phyloP scores from a whole-genome alignment of 805 yeast genomes.

The Candida ipomoeae region DNA sequence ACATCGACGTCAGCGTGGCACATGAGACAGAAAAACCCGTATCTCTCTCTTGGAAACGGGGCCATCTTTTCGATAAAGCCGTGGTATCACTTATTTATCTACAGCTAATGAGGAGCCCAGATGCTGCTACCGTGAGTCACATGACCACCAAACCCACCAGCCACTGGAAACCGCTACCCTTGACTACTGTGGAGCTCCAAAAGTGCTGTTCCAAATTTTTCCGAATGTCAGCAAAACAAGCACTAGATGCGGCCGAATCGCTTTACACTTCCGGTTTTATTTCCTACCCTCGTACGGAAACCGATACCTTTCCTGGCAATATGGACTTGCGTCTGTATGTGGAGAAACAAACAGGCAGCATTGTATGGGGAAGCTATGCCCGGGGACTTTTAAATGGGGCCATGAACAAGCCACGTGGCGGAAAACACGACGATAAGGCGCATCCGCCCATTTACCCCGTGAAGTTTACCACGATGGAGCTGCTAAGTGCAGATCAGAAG shows the following conservation, averaged over 20 bases:
- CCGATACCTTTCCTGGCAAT: slow-evolving; percentile 73
- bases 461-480: slow-evolving; percentile 33
- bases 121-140: slow-evolving; percentile 47
- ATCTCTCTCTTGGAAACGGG: slow-evolving; percentile 67
- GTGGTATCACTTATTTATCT: slow-evolving; percentile 55
- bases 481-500: slow-evolving; percentile 44
- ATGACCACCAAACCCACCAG: slow-evolving; percentile 60
- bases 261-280: slow-evolving; percentile 81
- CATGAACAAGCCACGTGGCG: slow-evolving; percentile 66
- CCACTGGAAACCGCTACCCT: slow-evolving; percentile 80
- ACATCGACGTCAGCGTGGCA: slow-evolving; percentile 49
- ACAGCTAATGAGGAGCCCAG: slow-evolving; percentile 56
- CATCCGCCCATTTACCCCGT: slow-evolving; percentile 99
- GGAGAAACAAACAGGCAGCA: slow-evolving; percentile 51
- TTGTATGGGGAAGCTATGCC: slow-evolving; percentile 75
- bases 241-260: slow-evolving; percentile 75
- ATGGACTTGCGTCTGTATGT: slow-evolving; percentile 69
- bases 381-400: slow-evolving; percentile 26
- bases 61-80: slow-evolving; percentile 67
- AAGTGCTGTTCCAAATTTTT: slow-evolving; percentile 75
- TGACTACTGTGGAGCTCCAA: slow-evolving; percentile 92
- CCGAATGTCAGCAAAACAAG: slow-evolving; percentile 73
- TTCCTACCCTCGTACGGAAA: slow-evolving; percentile 97
- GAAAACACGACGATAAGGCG: slow-evolving; percentile 86
- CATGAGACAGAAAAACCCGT: slow-evolving; percentile 37